Evolutionary conservation across 371 early-diverging fungal species (phyloP), one percentile per base, ranked within the genome.

Genomic region (Mortierella sp.): DNA sequence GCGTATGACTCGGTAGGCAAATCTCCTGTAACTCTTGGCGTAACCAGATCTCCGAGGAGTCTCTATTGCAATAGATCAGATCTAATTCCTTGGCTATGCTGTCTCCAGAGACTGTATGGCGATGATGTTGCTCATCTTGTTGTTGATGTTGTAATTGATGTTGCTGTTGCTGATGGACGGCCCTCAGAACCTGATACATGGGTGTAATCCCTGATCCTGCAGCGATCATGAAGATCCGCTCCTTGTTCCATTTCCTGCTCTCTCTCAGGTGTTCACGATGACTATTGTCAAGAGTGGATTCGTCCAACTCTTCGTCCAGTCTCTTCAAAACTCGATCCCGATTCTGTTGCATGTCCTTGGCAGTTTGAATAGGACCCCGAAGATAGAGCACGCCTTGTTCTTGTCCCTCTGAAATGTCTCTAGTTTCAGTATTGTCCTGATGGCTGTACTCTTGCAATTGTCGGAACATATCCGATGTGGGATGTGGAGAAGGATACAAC

Each of bases 131-230:
- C 44, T 47, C 1, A 12, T 21, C 9, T 5, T 60, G 39, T 24
- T 56, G 43, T 17, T 56, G 46, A 4, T 52, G 60, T 29, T 59
- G 41, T n/a, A 41, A 9, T 17, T 40, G 9, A 19, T 34, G 39
- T 34, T 56, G 62, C 24, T 61, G 58, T 5, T 50, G 46, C 14
- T 41, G 56, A 13, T 73, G 67, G 19, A 67, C 10, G 2, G 53
- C 54, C 28, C 47, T 62, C 1, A 73, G 40, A 17, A 73, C 24
- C 22, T 73, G 74, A 49, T 67, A 67, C 74, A 73, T 73, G 28
- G 74, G 74, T 5, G 74, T 73, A 52, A 73, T 67, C 45, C 74
- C 74, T 0, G 74, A 73, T 17, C 74, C 74, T 1, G 74, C 74
- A 1, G 74, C 74, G 22, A 73, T 67, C 74, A 73, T 67, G 29